Evolutionary conservation across 2,329 filamentous ascomycete species (phyloP).

Genomic region (Fonsecaea pugnacius): DNA sequence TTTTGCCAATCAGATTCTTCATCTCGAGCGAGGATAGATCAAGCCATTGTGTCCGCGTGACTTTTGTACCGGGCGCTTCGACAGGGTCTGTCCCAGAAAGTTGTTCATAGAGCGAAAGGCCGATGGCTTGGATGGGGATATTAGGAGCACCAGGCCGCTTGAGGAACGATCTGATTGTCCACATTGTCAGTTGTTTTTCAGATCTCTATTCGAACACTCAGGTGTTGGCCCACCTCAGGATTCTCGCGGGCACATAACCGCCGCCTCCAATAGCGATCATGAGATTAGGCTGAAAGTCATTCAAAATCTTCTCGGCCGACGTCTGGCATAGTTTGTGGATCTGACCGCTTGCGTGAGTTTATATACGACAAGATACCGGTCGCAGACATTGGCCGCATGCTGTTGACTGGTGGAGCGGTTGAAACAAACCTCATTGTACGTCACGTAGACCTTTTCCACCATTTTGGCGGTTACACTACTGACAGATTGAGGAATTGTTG

Average conservation of each 20-base stretch:
- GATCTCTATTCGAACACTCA: not conserved
- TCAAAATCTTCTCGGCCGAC: slow-evolving; percentile 78
- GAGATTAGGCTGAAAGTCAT: slow-evolving; percentile 86
- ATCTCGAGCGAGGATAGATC: slow-evolving; percentile 86
- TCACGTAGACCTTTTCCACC: slow-evolving; percentile 85
- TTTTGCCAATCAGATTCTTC: slow-evolving; percentile 87
- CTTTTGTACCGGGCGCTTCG: slow-evolving; percentile 86
- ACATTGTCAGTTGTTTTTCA: slow-evolving; percentile 9
- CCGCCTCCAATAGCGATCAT: slow-evolving; percentile 99
- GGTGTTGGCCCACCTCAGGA: slow-evolving; percentile 67
- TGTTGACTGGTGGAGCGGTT: not conserved
- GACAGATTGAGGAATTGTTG: not conserved
- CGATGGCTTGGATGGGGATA: slow-evolving; percentile 99
- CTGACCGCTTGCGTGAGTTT: slow-evolving; percentile 53
- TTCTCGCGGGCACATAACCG: slow-evolving; percentile 94
- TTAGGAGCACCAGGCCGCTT: slow-evolving; percentile 85
- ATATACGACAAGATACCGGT: not conserved
- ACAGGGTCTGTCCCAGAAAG: slow-evolving; percentile 67
- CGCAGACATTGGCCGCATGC: not conserved
- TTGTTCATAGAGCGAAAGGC: slow-evolving; percentile 92
- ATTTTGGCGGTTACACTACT: slow-evolving; percentile 50
- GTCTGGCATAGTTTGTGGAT: slow-evolving; percentile 97
- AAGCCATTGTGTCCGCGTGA: slow-evolving; percentile 97
- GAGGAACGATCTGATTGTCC: slow-evolving; percentile 73
- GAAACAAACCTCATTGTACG: slow-evolving; percentile 80